These are phyloP conservation scores for Exophiala bonariae DNA, from an alignment of 2,329 filamentous ascomycete species.

Conservation along the genomic window DNA sequence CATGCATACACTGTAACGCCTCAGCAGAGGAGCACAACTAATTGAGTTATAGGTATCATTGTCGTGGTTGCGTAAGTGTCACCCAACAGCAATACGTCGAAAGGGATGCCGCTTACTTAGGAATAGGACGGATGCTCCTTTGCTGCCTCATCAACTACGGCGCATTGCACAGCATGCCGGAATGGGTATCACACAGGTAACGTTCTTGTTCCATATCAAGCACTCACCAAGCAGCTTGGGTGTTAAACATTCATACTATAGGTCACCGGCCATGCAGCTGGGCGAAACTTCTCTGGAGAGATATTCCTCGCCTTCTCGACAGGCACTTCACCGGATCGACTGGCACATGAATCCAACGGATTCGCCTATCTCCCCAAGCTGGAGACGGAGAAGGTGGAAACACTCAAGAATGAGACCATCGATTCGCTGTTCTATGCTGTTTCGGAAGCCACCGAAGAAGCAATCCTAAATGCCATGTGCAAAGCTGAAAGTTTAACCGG, in stretches of 20 bases:
- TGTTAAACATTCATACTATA: too few relatives aligned
- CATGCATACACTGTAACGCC: conserved; percentile 6
- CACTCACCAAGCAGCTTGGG: too few relatives aligned
- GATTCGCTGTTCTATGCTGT: conserved; percentile 63
- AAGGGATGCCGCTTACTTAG: conserved; percentile 64
- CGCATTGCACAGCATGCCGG: conserved; percentile 62
- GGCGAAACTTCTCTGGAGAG: conserved; percentile 61
- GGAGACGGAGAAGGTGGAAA: conserved; percentile 41
- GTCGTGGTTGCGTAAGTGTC: not conserved
- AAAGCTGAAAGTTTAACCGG: conserved; percentile 62
- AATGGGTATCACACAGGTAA: conserved; percentile 61
- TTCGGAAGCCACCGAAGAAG: conserved; percentile 64
- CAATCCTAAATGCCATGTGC: conserved; percentile 64
- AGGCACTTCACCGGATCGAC: conserved; percentile 49
- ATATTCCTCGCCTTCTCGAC: conserved; percentile 69
- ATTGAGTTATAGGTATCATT: conserved; percentile 1
- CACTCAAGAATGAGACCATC: conserved; percentile 60
- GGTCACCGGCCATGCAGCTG: conserved; percentile 15
- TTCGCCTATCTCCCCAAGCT: not conserved
- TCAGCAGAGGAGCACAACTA: not conserved
- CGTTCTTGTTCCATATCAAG: conserved; percentile 58
- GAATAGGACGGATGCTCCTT: conserved; percentile 60
- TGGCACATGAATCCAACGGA: conserved; percentile 37
- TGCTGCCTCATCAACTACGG: conserved; percentile 58
- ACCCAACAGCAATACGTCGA: too few relatives aligned